phyloP scores from a whole-genome alignment of 73 alveolate species.

The Tetrahymena borealis region DNA sequence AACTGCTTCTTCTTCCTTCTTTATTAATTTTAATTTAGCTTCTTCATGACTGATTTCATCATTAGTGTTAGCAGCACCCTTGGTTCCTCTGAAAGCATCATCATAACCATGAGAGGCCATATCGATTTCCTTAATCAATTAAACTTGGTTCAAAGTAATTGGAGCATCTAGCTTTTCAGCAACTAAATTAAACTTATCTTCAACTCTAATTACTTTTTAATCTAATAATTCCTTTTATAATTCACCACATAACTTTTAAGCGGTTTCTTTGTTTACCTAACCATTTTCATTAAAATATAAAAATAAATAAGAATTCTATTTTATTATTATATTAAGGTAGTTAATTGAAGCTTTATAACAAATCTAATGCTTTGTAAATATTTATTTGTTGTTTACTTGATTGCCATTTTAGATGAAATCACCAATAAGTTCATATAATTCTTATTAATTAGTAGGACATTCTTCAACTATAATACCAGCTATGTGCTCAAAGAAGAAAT shows the following conservation, averaged over 20 bases:
- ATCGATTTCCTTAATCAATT: not conserved
- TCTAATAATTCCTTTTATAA: not conserved
- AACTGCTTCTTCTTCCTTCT: not conserved
- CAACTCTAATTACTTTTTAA: not conserved
- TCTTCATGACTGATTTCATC: not conserved
- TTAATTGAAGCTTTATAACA: not conserved
- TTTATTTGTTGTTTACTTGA: not conserved
- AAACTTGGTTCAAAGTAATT: not conserved
- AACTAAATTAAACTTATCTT: not conserved
- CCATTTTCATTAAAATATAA: not conserved
- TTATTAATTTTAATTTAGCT: not conserved
- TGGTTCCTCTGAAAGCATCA: not conserved
- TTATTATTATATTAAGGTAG: too few species aligned
- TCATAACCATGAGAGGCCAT: not conserved
- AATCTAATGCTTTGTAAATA: not conserved
- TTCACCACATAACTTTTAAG: not conserved
- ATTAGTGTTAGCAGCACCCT: not conserved
- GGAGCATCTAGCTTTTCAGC: conserved; percentile 3
- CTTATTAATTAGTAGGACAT: not conserved
- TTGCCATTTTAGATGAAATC: not conserved
- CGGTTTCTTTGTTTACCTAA: not conserved
- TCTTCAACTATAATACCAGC: conserved; percentile 1
- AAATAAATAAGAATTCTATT: too few species aligned
- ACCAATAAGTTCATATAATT: not conserved
- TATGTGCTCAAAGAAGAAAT: not conserved